Base-by-base conservation (phyloP, 2,329 filamentous ascomycete species). In the Ophiocordyceps australis region DNA sequence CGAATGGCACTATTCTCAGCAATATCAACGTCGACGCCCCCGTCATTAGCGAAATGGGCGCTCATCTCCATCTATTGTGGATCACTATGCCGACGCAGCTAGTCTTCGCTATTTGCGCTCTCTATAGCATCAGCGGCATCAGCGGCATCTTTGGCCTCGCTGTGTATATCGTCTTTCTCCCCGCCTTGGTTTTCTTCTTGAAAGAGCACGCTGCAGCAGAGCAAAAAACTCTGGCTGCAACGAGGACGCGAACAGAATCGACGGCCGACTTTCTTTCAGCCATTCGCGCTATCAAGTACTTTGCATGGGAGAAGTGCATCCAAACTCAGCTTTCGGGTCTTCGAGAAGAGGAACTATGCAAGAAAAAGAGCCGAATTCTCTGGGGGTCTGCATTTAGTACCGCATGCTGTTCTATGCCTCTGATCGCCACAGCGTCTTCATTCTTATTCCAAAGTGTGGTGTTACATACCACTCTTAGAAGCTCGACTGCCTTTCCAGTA, bases 231-330 rank as follows among this genome's bases (percentile, higher is more conserved):
- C 7, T 18, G 2, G n/a, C 14, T 9, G 15, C 17, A 8, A 24
- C 27, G 6, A 14, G n/a, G 14, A 2, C 9, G 3, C 23, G 27
- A n/a, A 12, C 14, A 9, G n/a, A 21, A 11, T 9, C 18, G n/a
- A 16, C 20, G 11, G 10, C 14, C 5, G 75, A 81, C 43, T 71
- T 70, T 1, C 49, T 81, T 1, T 67, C 74, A 38, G 74, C 75
- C 9, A 79, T 81, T 28, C 63, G 74, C 3, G 74, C 80, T 43
- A 76, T 81, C 48, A 81, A 81, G 39, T 78, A 80, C 39, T 73
- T 72, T 0, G 75, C 74, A 2, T 49, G 77, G 5, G 75, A 81
- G 42, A 47, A 54, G 9, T 65, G 73, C 36, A 80, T 75, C 74
- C 64, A 77, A 41, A 52, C 55, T 7, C 73, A 69, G 35, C 72